A percentile compares a stretch with the other conserved stretches of the same genome.
Conservation (phyloP, 2,329 filamentous ascomycete species). For the Clarireedia paspali region DNA sequence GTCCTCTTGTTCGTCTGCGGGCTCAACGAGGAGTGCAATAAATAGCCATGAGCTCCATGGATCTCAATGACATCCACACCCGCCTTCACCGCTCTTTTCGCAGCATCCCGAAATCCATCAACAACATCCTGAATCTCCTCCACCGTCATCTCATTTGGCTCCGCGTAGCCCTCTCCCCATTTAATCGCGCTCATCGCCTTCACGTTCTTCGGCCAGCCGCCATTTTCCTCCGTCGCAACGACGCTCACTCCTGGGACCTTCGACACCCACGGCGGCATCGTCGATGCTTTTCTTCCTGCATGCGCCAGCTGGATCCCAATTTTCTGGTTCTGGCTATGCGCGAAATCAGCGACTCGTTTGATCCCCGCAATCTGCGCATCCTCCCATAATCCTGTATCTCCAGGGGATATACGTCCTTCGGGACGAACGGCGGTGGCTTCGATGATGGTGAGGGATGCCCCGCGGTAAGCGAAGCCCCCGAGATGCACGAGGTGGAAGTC, state of each 20-base stretch:
- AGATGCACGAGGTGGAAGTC: conserved; percentile 82
- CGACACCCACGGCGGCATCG: conserved; percentile 54
- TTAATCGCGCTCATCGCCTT: conserved; percentile 44
- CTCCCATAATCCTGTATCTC: conserved; percentile 75
- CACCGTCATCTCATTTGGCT: conserved; percentile 59
- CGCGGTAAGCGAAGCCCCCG: conserved; percentile 68
- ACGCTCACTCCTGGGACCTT: conserved; percentile 31
- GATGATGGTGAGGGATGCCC: conserved; percentile 66
- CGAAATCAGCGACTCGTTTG: conserved; percentile 64
- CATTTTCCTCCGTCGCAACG: conserved; percentile 40
- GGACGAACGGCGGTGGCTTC: conserved; percentile 72
- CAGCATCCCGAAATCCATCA: conserved; percentile 49
- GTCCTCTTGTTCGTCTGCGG: conserved; percentile 65
- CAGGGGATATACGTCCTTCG: conserved; percentile 75
- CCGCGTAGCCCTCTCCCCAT: conserved; percentile 52
- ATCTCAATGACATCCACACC: conserved; percentile 72
- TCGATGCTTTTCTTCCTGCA: conserved; percentile 64
- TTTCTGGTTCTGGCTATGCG: conserved; percentile 69
- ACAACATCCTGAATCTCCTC: conserved; percentile 62
- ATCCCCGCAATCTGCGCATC: conserved; percentile 71
- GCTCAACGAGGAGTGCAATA: conserved; percentile 62
- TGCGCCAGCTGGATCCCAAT: conserved; percentile 77
- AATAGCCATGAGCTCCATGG: conserved; percentile 73
- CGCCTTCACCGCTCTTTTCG: conserved; percentile 53
- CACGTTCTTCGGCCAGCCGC: conserved; percentile 52